Base-by-base conservation (phyloP, 2,329 filamentous ascomycete species). In the Fusarium duplospermum region DNA sequence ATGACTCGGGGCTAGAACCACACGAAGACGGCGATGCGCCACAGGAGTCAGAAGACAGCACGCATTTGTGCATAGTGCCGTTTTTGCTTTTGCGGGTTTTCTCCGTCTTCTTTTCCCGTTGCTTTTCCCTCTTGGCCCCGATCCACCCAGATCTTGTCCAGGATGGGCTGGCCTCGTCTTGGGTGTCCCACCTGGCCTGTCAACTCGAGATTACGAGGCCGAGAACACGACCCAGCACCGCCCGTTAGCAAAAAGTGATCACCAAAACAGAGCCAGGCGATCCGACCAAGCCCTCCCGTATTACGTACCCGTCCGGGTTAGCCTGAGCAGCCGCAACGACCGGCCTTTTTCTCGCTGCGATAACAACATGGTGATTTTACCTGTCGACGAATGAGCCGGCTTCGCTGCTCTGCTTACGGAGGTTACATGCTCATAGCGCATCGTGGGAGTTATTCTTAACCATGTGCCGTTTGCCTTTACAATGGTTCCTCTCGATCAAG, bases 141-240 rank as follows among this genome's bases (percentile, higher is more conserved):
- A 72, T 75, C 62, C 67, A 72, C 74, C 60, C 64, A 78, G 72
- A 77, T 78, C 69, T 52, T 73, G 67, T 69, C 67, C 64, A 57
- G 72, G 68, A 69, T 73, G 59, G 59, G 71, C 58, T 72, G 66
- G 47, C 45, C 64, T 69, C 38, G 62, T 20, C 63, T 64, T 54
- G 31, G 35, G 29, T 31, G 67, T 65, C 70, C 67, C 63, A 56
- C 67, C 64, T 42, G 29, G 40, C 66, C 65, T 59, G 64, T 68
- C 66, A 66, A 65, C 38, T 57, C 58, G 62, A 74, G 58, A 74
- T 74, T 72, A 67, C 62, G 72, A 77, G 42, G 62, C 54, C 68
- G 60, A 75, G 70, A 63, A 66, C 60, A 73, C 59, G 70, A 70
- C 65, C 40, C 14, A 60, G 59, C 47, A 54, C 42, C 47, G 47